Percentiles rank a stretch among this genome's conserved stretches.
phyloP scores from a whole-genome alignment of 176 grass and related monocot species.

The Oryza glaberrima region DNA sequence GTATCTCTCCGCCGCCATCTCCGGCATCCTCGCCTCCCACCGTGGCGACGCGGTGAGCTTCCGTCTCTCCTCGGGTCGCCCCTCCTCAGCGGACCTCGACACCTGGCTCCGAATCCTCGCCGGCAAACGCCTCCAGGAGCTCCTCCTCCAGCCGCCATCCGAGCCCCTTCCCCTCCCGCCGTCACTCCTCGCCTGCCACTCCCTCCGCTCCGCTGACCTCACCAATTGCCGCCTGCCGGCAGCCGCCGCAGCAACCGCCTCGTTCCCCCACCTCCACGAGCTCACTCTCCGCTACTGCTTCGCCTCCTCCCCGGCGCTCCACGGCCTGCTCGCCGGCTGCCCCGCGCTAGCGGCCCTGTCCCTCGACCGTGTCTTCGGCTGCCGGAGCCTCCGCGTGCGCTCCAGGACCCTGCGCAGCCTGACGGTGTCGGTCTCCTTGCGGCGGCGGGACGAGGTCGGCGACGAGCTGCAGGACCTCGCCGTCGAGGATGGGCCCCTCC shows the following conservation, averaged over 20 bases:
- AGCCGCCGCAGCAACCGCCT: neutral
- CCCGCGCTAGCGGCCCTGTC: conserved; percentile 29
- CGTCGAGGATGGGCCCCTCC: conserved; percentile 39
- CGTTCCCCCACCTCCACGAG: conserved; percentile 31
- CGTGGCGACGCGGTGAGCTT: conserved; percentile 1
- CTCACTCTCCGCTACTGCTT: conserved; percentile 31
- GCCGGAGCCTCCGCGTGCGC: conserved; percentile 19
- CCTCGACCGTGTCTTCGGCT: conserved; percentile 42
- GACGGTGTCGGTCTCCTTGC: conserved; percentile 43
- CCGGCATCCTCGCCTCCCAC: conserved; percentile 43
- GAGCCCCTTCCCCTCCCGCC: conserved; percentile 31
- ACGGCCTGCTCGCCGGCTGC: conserved; percentile 34
- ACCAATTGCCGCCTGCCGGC: conserved; percentile 38
- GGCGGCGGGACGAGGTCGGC: neutral
- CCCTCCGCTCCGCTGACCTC: conserved; percentile 44
- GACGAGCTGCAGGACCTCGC: conserved; percentile 28
- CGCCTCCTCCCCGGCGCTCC: conserved; percentile 1
- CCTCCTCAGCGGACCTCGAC: conserved; percentile 9
- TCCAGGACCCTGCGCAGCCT: conserved; percentile 39
- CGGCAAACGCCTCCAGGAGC: conserved; percentile 32
- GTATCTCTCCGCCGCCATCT: neutral
- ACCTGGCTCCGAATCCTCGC: conserved; percentile 35
- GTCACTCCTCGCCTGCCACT: conserved; percentile 23
- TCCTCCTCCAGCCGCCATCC: conserved; percentile 33
- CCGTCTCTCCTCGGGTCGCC: conserved; percentile 13